Base-by-base conservation (phyloP, 2,329 filamentous ascomycete genomes). In the Drechslera avenae region DNA sequence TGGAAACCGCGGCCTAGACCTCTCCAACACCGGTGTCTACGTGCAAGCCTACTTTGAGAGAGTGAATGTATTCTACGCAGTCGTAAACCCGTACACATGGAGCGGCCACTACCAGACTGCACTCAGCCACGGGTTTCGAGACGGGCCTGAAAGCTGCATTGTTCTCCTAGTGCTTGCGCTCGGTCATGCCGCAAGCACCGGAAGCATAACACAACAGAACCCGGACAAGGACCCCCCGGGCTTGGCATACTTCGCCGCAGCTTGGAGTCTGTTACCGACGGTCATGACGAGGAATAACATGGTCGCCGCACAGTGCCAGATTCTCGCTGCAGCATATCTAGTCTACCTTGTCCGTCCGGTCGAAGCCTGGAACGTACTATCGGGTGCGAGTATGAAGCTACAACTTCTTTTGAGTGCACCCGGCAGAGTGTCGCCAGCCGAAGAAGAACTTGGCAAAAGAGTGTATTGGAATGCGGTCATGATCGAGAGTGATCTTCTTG, bases 401-500 rank as follows among this genome's bases (percentile, higher is more conserved):
- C 89, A 94, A 67, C 79, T 94, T 17, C 79, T 93, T 26, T 80
- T 93, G 35, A 90, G 88, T 75, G 84, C 86, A 2, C 87, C 88
- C 10, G 86, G 83, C 55, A 82, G 88, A 46, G 82, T 93, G 1
- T 87, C 88, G 1, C 77, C 84, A 3, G 84, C 86, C 26, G 86
- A 90, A 67, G 82, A 85, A 62, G 89, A 92, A 68, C 73, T 93
- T 23, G 85, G 85, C 39, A 88, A 91, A 72, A 81, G 90, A 40
- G 87, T 93, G 12, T 94, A 91, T 75, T 94, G 90, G 90, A 93
- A 94, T 62, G 81, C 89, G 2, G 77, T 92, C 2, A 82, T 93
- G 42, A 90, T 91, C 52, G 89, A 93, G 72, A 91, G 73, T 66
- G 89, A 93, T 67, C 79, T 93, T 32, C 79, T 92, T 3, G 88